These are phyloP conservation scores for Cadophora luteo-olivacea DNA, from an alignment of 2,329 filamentous ascomycete species.

Conservation along the genomic window DNA sequence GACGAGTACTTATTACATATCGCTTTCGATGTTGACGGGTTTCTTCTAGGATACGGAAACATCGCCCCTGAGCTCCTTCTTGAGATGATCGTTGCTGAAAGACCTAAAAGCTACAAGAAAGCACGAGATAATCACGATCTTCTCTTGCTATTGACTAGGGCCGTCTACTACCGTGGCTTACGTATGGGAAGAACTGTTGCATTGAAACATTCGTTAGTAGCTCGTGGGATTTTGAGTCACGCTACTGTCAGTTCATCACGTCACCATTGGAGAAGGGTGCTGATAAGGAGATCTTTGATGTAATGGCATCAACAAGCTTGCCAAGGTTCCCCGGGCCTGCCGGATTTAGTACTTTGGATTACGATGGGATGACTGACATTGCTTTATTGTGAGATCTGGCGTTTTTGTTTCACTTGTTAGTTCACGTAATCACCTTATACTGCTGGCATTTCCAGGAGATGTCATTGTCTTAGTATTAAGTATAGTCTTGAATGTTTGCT, in stretches of 20 bases:
- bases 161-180: constrained; percentile 60
- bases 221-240: constrained; percentile 55
- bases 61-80: constrained; percentile 57
- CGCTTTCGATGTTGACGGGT: constrained; percentile 58
- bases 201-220: constrained; percentile 58
- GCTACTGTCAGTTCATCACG: constrained; percentile 54
- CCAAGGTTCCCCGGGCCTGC: constrained; percentile 21
- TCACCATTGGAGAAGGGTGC: constrained; percentile 22
- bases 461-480: too few species aligned
- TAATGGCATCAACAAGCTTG: constrained; percentile 24
- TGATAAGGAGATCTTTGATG: constrained; percentile 20
- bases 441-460: too few species aligned
- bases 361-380: too few species aligned
- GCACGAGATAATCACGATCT: constrained; percentile 57
- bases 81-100: constrained; percentile 57
- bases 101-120: constrained; percentile 55
- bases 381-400: too few species aligned
- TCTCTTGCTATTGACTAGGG: constrained; percentile 57
- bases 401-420: too few species aligned
- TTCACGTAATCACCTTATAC: too few species aligned
- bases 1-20: constrained; percentile 61
- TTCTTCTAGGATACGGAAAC: constrained; percentile 61
- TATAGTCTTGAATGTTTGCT: too few species aligned
- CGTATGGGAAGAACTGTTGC: constrained; percentile 62
- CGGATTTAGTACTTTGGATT: too few species aligned